phyloP scores from a whole-genome alignment of 106 monocot species.

The Allium sativum region DNA sequence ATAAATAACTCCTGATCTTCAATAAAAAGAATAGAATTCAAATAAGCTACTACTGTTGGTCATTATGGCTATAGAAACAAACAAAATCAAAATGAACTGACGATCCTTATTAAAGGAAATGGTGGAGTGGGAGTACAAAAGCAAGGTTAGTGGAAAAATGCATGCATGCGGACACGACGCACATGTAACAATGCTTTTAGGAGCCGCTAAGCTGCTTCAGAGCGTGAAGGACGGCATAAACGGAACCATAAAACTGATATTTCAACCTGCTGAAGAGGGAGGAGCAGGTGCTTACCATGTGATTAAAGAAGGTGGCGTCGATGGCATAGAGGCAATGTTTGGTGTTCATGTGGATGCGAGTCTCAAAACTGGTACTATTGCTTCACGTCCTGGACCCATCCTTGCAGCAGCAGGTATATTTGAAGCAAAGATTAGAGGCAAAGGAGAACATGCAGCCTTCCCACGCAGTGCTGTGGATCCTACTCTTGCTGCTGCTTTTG shows the following conservation, averaged over 20 bases:
- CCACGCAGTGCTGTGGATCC: slow-evolving; percentile 36
- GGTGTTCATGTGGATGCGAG: slow-evolving; percentile 40
- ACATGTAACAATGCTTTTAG: slow-evolving; percentile 50
- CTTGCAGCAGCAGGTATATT: slow-evolving; percentile 55
- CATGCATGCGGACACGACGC: slow-evolving; percentile 76
- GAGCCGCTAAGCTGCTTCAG: slow-evolving; percentile 48
- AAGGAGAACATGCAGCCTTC: slow-evolving; percentile 46
- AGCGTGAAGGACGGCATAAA: slow-evolving; percentile 1
- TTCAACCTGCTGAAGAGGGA: slow-evolving; percentile 74
- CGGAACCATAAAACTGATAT: slow-evolving; percentile 67
- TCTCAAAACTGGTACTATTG: slow-evolving; percentile 21
- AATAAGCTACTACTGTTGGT: no score
- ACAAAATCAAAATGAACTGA: no score
- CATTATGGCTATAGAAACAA: no score
- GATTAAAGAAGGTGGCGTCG: slow-evolving; percentile 43
- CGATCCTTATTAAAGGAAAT: slow-evolving; percentile 6
- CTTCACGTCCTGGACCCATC: slow-evolving; percentile 30
- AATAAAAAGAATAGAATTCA: no score
- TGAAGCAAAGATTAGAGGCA: slow-evolving; percentile 35
- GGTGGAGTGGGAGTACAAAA: slow-evolving; percentile 56
- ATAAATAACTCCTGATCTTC: no score
- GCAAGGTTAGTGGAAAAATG: slow-evolving; percentile 56
- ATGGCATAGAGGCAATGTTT: slow-evolving; percentile 40
- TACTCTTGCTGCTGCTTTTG: slow-evolving; percentile 21
- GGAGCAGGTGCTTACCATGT: slow-evolving; percentile 45